A percentile compares a stretch with the other conserved stretches of the same genome.
Conservation (phyloP, 768 basidiomycete species). For the Hirschioporus abietinus region DNA sequence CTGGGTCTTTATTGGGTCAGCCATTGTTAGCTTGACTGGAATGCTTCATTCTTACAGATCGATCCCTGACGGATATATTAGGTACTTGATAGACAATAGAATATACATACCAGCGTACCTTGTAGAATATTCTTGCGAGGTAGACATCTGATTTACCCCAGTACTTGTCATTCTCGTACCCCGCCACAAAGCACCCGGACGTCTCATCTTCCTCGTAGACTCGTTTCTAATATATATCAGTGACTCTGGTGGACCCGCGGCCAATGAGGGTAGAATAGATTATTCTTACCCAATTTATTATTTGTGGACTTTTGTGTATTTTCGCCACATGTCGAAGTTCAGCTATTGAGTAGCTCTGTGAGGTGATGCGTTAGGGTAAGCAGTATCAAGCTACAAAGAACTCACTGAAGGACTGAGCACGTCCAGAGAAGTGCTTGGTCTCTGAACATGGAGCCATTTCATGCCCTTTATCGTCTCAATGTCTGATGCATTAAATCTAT, state of each 20-base stretch:
- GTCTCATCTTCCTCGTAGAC: not conserved
- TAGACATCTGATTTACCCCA: not conserved
- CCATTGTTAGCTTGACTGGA: not conserved
- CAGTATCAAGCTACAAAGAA: not conserved
- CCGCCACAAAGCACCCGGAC: not conserved
- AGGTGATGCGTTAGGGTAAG: no score
- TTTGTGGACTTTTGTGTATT: not conserved
- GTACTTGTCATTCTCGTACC: not conserved
- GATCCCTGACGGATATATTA: not conserved
- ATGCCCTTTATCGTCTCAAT: not conserved
- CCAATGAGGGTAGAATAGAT: no score
- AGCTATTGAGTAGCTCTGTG: not conserved
- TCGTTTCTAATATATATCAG: not conserved
- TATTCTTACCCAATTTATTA: not conserved
- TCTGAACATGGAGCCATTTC: not conserved
- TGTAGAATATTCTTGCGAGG: not conserved
- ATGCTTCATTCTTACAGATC: not conserved
- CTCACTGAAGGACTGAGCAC: not conserved
- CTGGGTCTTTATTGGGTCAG: not conserved
- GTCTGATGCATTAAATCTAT: not conserved
- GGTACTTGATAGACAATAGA: not conserved
- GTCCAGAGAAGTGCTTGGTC: not conserved
- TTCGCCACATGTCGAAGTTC: not conserved
- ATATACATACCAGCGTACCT: not conserved
- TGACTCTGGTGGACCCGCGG: no score